These are phyloP conservation scores for Viola pubescens DNA, from an alignment of 441 rosid species.

Conservation along the genomic window DNA sequence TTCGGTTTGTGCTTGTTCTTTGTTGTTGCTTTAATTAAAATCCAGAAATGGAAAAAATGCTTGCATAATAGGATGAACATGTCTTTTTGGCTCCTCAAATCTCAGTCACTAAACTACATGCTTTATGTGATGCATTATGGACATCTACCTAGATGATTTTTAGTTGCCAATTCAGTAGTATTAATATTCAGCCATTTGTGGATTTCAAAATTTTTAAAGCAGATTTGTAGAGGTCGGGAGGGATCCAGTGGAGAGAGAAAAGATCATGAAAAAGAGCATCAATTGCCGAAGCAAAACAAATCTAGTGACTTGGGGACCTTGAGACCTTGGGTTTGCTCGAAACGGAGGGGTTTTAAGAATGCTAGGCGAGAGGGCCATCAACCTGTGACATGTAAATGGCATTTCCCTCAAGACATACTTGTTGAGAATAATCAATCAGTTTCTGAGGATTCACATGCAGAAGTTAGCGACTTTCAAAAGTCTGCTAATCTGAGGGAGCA, in stretches of 20 bases:
- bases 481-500: constrained; percentile 29
- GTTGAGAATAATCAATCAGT: constrained; percentile 33
- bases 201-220: constrained; percentile 26
- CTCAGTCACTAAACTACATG: no score
- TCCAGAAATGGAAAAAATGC: no score
- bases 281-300: constrained; percentile 24
- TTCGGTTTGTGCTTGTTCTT: no score
- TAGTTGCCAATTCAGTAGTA: constrained; percentile 4
- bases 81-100: no score
- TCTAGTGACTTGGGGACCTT: constrained; percentile 35
- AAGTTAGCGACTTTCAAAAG: constrained; percentile 29
- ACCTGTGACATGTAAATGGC: constrained; percentile 30
- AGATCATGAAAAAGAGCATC: constrained; percentile 25
- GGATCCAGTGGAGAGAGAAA: constrained; percentile 28
- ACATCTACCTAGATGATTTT: not conserved
- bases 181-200: constrained; percentile 15
- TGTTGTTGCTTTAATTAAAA: no score
- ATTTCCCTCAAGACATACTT: constrained; percentile 34
- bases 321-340: constrained; percentile 48
- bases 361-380: constrained; percentile 30
- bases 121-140: no score
- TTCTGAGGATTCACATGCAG: constrained; percentile 29
- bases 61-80: no score
- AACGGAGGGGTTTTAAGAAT: constrained; percentile 40
- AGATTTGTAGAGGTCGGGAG: constrained; percentile 36